Conservation (phyloP, 163 green algal genomes). For the Scenedesmus sp. region DNA sequence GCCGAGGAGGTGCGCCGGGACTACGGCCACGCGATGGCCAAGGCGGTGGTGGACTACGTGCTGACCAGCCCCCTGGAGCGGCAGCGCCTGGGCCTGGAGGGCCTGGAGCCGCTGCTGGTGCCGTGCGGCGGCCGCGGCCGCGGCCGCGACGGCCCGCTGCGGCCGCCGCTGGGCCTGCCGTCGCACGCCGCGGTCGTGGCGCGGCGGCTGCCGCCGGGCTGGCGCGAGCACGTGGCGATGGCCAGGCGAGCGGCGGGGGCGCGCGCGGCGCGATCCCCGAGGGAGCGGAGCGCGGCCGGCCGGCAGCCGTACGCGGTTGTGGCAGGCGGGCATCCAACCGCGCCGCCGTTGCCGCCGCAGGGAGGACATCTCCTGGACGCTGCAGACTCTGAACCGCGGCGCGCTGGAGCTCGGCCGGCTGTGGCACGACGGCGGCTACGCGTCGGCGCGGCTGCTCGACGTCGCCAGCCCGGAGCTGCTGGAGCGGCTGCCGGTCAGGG, state of each 20-base stretch:
- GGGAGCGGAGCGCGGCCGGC: too few relatives aligned
- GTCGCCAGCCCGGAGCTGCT: slow-evolving; percentile 59
- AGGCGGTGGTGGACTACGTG: slow-evolving; percentile 74
- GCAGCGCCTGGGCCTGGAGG: slow-evolving; percentile 58
- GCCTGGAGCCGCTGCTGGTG: slow-evolving; percentile 62
- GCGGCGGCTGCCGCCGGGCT: slow-evolving; percentile 59
- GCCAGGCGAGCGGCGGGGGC: slow-evolving; percentile 42
- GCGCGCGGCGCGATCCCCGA: too few relatives aligned
- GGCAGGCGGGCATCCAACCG: too few relatives aligned
- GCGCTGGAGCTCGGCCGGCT: slow-evolving; percentile 65
- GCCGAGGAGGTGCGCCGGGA: slow-evolving; percentile 72
- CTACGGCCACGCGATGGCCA: slow-evolving; percentile 65
- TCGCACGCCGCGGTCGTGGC: not conserved
- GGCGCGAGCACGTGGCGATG: slow-evolving; percentile 66
- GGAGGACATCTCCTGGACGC: slow-evolving; percentile 74
- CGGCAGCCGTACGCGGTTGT: too few relatives aligned
- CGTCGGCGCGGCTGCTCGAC: slow-evolving; percentile 64
- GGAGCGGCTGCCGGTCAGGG: slow-evolving; percentile 65
- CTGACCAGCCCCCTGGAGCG: slow-evolving; percentile 61
- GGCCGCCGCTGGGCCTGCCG: not conserved
- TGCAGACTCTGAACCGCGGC: slow-evolving; percentile 71
- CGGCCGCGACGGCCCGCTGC: not conserved
- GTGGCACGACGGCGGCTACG: slow-evolving; percentile 61
- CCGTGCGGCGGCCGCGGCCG: slow-evolving; percentile 11
- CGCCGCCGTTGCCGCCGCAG: too few relatives aligned